phyloP scores from a whole-genome alignment of 495 filamentous ascomycete species.

The Hypoxylon intermedium region DNA sequence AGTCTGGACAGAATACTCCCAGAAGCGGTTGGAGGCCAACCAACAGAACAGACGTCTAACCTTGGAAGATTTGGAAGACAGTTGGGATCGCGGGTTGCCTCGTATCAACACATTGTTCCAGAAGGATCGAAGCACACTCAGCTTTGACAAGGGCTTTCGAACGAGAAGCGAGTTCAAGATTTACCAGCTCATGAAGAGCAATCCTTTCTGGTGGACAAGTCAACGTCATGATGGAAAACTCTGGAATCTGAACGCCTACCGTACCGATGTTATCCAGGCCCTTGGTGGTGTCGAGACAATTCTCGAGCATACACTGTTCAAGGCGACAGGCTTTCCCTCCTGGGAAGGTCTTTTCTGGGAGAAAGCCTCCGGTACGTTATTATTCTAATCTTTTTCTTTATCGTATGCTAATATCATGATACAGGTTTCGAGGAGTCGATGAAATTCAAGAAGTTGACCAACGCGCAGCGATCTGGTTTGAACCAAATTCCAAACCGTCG shows the following conservation, averaged over 20 bases:
- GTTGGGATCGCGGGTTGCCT: constrained; percentile 97
- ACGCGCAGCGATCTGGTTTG: constrained; percentile 96
- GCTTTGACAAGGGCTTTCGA: constrained; percentile 99
- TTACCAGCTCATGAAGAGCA: constrained; percentile 99
- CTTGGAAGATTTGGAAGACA: constrained; percentile 96
- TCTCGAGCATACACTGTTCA: constrained; percentile 97
- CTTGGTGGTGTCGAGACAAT: constrained; percentile 99
- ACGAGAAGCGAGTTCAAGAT: constrained; percentile 96
- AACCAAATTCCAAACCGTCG: constrained; percentile 99
- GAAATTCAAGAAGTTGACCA: constrained; percentile 99
- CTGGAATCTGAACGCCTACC: constrained; percentile 98
- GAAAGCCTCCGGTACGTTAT: constrained; percentile 61
- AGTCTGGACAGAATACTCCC: constrained; percentile 99
- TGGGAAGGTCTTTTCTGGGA: constrained; percentile 99
- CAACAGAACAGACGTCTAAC: constrained; percentile 96
- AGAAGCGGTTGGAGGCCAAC: constrained; percentile 96
- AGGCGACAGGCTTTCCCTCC: constrained; percentile 96
- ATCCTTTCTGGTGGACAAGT: constrained; percentile 99
- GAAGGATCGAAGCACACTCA: constrained; percentile 96
- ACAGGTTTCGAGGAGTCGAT: constrained; percentile 81
- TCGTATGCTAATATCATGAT: constrained; percentile 50
- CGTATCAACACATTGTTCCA: constrained; percentile 99
- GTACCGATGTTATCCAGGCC: constrained; percentile 98
- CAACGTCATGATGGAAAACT: constrained; percentile 98
- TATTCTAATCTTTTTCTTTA: constrained; percentile 32